Evolutionary conservation across 371 early-diverging fungal genomes (phyloP), one percentile per base, ranked within the genome.

Genomic region (Parasitella parasitica): DNA sequence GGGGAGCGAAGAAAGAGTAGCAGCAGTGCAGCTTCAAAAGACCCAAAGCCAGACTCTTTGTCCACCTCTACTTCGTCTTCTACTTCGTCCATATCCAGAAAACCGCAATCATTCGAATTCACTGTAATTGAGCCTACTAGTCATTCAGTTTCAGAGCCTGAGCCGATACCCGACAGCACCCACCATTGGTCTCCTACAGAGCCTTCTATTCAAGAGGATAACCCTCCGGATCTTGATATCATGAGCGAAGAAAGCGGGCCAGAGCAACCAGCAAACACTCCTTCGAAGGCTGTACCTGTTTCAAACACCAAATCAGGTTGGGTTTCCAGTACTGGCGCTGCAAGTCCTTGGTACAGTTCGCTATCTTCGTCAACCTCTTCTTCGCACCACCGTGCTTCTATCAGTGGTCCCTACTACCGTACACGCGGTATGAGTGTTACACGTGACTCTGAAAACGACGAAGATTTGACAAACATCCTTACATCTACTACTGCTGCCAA

Each of bases 381-480:
- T 11, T 65, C 70, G 13, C 74, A 75, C 38, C 81, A 73, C 43
- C 69, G 81, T 51, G 71, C 73, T 6, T 81, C 81, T 22, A 76
- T 81, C 26, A 69, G 76, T 32, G 81, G 81, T 8, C 81, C 81
- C 8, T 81, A 81, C 57, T 81, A 81, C 59, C 78, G 81, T 37
- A 66, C 81, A 15, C 76, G 81, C 37, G 78, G 77, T 34, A 70
- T 76, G 70, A 81, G 81, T 54, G 64, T 81, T 41, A 72, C 70
- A 32, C 73, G 72, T 50, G 76, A 77, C 16, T 54, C 61, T 39
- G 81, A 81, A 50, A 59, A 56, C 13, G 77, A 74, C 35, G 81
- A 81, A 26, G 73, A 73, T 35, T 38, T 56, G 20, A 27, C 65
- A 27, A 34, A 59, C 61, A 55, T 61, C 54, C 18, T 41, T 12